Conservation (phyloP, 2,329 filamentous ascomycete species). For the Alternaria tenuissima region DNA sequence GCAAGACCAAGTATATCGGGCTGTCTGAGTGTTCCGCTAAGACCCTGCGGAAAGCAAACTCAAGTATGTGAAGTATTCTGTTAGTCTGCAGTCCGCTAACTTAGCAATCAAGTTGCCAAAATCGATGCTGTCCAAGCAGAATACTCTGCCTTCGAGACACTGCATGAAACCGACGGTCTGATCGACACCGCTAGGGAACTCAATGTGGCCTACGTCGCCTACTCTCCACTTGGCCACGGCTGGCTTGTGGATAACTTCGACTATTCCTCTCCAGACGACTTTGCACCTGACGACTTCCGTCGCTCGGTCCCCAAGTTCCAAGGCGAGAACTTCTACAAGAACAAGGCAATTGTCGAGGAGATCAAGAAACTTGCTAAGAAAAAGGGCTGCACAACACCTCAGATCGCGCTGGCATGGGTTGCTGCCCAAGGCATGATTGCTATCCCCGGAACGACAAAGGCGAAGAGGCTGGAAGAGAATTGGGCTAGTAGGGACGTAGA, state of each 20-base stretch:
- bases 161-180: constrained; percentile 52
- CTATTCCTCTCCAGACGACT: constrained; percentile 54
- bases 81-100: background rate
- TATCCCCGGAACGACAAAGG: constrained; percentile 58
- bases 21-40: constrained; percentile 54
- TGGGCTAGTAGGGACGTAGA: constrained; percentile 29
- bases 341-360: constrained; percentile 38
- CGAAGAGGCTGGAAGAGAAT: constrained; percentile 31
- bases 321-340: constrained; percentile 46
- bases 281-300: constrained; percentile 47
- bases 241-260: constrained; percentile 33
- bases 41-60: constrained; percentile 58
- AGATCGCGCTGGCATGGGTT: constrained; percentile 59
- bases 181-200: constrained; percentile 51
- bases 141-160: constrained; percentile 58
- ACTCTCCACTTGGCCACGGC: constrained; percentile 46
- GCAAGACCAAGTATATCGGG: constrained; percentile 60
- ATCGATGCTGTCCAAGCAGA: constrained; percentile 60
- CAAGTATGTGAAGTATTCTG: constrained; percentile 15
- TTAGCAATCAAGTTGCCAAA: constrained; percentile 46
- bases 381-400: constrained; percentile 64
- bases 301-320: constrained; percentile 51
- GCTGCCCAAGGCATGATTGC: constrained; percentile 58
- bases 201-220: constrained; percentile 46
- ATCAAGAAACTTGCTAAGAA: constrained; percentile 36